Base-by-base conservation (phyloP, 2,329 filamentous ascomycete species). In the Hymenotorrendiella dingleyae region DNA sequence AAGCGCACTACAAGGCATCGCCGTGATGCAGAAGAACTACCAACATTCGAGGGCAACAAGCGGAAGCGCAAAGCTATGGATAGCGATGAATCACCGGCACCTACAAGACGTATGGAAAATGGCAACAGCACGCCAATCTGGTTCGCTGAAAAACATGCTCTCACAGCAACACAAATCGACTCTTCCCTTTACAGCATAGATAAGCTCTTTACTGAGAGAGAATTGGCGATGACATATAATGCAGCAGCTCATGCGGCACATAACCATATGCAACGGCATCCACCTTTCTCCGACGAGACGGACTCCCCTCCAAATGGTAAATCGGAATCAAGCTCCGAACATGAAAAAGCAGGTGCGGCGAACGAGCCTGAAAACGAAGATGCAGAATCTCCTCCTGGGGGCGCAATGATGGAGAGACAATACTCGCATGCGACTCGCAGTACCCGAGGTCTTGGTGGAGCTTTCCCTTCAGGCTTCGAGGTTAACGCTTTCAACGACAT, bases 181-280 rank as follows among this genome's bases (percentile, higher is more conserved):
- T 56, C 76, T 7, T 72, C 77, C 0, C 64, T 79, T 2, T 82
- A 81, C 59, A 82, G 75, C 58, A 75, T 84, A 46, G 79, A 84
- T 54, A 83, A 83, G 65, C 72, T 84, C 27, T 84, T 84, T 38
- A 84, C 80, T 0, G 80, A 84, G 54, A 83, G 81, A 62, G 80
- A 84, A 63, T 69, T 84, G 22, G 71, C 74, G 4, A 72, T 84
- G 67, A 77, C 76, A 21, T 82, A 82, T 59, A 82, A 82, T 47
- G 65, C 69, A 4, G 75, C 80, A 4, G 78, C 80, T 22, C 55
- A 81, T 16, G 78, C 78, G 2, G 73, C 80, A 7, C 76, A 82
- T 59, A 74, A 76, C 48, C 76, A 80, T 54, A 70, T 82, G 43
- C 62, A 80, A 40, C 73, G 76, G 26, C 77, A 79, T 56, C 49